Percentiles rank a stretch among this genome's conserved stretches.
Conservation (phyloP, 345 rosid genomes). For the Populus deltoides region DNA sequence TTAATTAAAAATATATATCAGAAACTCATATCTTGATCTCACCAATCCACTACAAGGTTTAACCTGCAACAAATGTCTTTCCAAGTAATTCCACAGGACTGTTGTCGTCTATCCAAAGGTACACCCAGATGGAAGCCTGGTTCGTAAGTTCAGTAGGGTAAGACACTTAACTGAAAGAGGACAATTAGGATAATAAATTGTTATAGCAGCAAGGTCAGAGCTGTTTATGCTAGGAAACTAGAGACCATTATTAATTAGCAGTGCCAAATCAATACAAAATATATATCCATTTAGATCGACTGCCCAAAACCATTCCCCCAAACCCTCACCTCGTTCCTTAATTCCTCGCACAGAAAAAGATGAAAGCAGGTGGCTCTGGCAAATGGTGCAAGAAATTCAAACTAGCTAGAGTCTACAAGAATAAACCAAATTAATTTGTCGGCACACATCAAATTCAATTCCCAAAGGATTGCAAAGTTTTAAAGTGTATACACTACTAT, state of each 20-base stretch:
- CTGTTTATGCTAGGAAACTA: not conserved
- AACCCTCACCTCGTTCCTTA: too few relatives aligned
- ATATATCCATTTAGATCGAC: not conserved
- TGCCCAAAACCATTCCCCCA: not conserved
- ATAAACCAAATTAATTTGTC: not conserved
- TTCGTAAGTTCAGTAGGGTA: conserved; percentile 18
- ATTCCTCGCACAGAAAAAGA: not conserved
- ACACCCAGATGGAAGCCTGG: conserved; percentile 85
- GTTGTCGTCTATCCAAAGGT: conserved; percentile 81
- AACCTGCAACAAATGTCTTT: conserved; percentile 85
- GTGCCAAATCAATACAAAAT: not conserved
- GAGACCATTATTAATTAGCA: not conserved
- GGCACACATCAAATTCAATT: not conserved
- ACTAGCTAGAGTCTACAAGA: not conserved
- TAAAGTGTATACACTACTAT: not conserved
- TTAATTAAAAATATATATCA: not conserved
- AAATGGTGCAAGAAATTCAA: not conserved
- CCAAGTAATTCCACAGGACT: conserved; percentile 65
- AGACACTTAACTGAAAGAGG: conserved; percentile 3
- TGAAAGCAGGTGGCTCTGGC: not conserved
- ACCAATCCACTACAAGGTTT: not conserved
- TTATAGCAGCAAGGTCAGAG: not conserved
- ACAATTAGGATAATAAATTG: not conserved
- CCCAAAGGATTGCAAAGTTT: not conserved
- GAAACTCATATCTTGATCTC: not conserved